These are phyloP conservation scores for Collybiopsis confluens DNA, from an alignment of 768 basidiomycete genomes.

Conservation along the genomic window DNA sequence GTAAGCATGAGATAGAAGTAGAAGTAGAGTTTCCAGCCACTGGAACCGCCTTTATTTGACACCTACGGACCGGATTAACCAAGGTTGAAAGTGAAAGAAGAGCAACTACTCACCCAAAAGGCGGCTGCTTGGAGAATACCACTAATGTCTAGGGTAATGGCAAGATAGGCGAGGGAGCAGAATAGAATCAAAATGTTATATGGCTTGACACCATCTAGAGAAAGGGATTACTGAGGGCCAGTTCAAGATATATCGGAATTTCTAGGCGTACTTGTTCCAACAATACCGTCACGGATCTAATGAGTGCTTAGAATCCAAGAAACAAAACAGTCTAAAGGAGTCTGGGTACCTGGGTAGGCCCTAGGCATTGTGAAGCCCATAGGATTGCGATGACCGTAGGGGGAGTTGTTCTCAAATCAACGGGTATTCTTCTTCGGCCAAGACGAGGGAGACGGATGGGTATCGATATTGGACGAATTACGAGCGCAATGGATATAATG, in stretches of 20 bases:
- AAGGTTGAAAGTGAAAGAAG: no score
- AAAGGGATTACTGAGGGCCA: neutral
- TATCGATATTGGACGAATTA: slow-evolving; percentile 43
- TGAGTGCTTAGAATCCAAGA: neutral
- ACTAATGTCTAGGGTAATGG: slow-evolving; percentile 86
- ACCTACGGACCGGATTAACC: no score
- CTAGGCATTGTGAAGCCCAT: slow-evolving; percentile 55
- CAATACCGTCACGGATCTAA: slow-evolving; percentile 70
- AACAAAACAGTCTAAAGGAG: neutral
- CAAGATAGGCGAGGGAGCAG: slow-evolving; percentile 88
- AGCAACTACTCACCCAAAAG: slow-evolving; percentile 65
- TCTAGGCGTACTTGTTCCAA: slow-evolving; percentile 40
- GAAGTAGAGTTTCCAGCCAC: slow-evolving; percentile 69
- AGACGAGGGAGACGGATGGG: slow-evolving; percentile 29
- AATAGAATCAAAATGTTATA: slow-evolving; percentile 94
- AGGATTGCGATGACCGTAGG: slow-evolving; percentile 47
- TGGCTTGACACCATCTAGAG: slow-evolving; percentile 67
- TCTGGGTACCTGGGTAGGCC: slow-evolving; percentile 23
- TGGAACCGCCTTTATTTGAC: slow-evolving; percentile 61
- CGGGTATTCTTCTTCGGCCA: slow-evolving; percentile 27
- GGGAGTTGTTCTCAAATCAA: slow-evolving; percentile 53
- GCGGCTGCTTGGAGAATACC: slow-evolving; percentile 85
- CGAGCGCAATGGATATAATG: slow-evolving; percentile 48
- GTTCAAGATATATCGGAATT: neutral
- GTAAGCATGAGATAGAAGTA: slow-evolving; percentile 86